Conservation (phyloP, 345 rosid species). For the Stellera chamaejasme region DNA sequence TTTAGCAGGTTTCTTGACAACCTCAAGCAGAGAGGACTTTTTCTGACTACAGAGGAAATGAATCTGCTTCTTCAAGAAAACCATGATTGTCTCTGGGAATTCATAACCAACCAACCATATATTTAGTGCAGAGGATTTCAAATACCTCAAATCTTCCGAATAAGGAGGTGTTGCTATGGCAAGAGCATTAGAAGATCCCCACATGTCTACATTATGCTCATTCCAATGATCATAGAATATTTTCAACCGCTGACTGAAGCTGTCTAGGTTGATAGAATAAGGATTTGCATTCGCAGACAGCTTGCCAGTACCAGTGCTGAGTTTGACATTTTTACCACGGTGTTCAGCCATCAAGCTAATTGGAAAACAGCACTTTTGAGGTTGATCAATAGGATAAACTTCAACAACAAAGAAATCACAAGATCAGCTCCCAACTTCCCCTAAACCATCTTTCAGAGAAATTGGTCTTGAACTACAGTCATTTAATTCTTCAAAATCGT, state of each 20-base stretch:
- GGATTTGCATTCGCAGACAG: constrained; percentile 13
- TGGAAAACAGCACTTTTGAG: no score
- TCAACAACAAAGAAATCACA: no score
- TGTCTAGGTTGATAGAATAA: constrained; percentile 29
- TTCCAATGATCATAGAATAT: constrained; percentile 38
- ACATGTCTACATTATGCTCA: constrained; percentile 16
- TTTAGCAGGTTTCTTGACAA: constrained; percentile 26
- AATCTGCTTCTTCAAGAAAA: constrained; percentile 38
- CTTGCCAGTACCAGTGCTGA: constrained; percentile 13
- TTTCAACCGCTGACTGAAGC: constrained; percentile 27
- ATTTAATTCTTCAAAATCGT: no score
- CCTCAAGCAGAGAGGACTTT: constrained; percentile 36
- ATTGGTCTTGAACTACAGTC: no score
- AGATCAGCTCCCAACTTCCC: no score
- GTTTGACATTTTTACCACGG: constrained; percentile 20
- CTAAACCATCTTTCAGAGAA: no score
- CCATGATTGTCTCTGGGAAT: constrained; percentile 49
- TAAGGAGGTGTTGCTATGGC: constrained; percentile 36
- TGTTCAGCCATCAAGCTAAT: constrained; percentile 24
- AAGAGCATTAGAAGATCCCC: constrained; percentile 29
- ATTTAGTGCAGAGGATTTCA: constrained; percentile 43
- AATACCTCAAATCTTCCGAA: constrained; percentile 36
- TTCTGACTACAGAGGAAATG: constrained; percentile 40
- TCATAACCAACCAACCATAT: constrained; percentile 43
- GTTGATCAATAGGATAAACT: no score